Base-by-base conservation (phyloP, 208 protist genomes). In the Crithidia bombi region DNA sequence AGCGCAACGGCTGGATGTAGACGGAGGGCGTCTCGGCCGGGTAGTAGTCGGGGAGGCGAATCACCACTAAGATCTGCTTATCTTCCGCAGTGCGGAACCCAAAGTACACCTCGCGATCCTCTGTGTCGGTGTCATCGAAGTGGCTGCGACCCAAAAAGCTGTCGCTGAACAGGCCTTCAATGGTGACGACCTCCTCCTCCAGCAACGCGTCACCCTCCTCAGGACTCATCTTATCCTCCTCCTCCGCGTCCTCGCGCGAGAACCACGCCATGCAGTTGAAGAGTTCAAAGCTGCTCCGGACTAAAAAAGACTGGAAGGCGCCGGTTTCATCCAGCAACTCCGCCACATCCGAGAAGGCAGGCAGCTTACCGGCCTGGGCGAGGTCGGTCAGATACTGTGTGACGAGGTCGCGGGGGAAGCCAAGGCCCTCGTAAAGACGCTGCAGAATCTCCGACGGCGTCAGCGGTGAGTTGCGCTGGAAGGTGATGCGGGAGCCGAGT, bases 231-330 rank as follows among this genome's bases (percentile, higher is more conserved):
- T 73, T 76, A 2, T 33, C 61, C 3, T 75, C 81, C 5, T 33
- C 61, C 3, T 75, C 81, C 6, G 73, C 59, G 15, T 89, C 79
- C 44, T 88, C 81, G 5, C 85, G 83, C 25, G 49, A 58, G 62
- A 86, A 89, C 83, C 82, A 92, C 43, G 84, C 77, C 86, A 94
- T 94, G 67, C 82, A 90, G 47, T 85, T 89, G 72, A 94, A 96
- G 23, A 96, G 73, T 50, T 94, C 89, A 63, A 93, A 93, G 56
- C 84, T 92, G 77, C 78, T 87, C 35, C 79, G 67, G 17, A 92
- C 82, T n/a, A 96, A 73, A 69, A 96, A 94, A 14, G 81, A 50
- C 78, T 96, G 91, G 63, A 81, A 81, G 12, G 67, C 38, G 2
- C 88, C 83, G 28, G 73, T 75, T 65, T 91, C 86, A 15, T 46